Evolutionary conservation across 208 protist species (phyloP).

Genomic region (Phytomonas sp.): DNA sequence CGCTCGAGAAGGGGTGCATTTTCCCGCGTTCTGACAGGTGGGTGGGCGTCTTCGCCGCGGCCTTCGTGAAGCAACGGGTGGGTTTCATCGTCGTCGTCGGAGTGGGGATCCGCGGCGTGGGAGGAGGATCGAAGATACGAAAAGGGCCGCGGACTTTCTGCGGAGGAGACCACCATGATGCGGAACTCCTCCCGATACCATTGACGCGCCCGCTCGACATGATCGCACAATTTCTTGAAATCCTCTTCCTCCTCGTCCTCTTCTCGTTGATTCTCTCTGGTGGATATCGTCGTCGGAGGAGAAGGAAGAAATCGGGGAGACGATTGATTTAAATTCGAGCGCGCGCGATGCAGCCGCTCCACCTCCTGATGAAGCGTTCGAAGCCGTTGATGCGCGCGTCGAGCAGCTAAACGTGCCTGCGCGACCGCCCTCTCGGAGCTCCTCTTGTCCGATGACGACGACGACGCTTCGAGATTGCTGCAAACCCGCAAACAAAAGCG

Average conservation of each 20-base stretch:
- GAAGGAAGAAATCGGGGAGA: neutral
- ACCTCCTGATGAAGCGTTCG: neutral
- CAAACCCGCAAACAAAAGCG: constrained; percentile 23
- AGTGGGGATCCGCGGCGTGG: no score
- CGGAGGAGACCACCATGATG: constrained; percentile 22
- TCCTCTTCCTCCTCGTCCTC: neutral
- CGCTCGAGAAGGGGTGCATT: no score
- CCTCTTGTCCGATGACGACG: constrained; percentile 8
- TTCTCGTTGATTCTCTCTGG: neutral
- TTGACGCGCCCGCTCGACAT: constrained; percentile 29
- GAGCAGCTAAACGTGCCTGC: constrained; percentile 12
- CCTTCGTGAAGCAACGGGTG: no score
- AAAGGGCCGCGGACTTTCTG: neutral
- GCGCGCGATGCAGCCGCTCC: neutral
- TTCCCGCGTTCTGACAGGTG: no score
- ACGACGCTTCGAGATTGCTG: constrained; percentile 8
- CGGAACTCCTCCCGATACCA: constrained; percentile 48
- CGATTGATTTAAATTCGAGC: neutral
- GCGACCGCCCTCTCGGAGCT: neutral
- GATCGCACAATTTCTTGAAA: constrained; percentile 16
- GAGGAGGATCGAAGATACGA: no score
- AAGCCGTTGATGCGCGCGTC: constrained; percentile 17
- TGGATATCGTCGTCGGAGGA: neutral
- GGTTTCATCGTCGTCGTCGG: no score
- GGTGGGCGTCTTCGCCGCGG: no score